Evolutionary conservation across 169 alveolate genomes (phyloP), one percentile per base, ranked within the genome.

Genomic region (Eimeria maxima): DNA sequence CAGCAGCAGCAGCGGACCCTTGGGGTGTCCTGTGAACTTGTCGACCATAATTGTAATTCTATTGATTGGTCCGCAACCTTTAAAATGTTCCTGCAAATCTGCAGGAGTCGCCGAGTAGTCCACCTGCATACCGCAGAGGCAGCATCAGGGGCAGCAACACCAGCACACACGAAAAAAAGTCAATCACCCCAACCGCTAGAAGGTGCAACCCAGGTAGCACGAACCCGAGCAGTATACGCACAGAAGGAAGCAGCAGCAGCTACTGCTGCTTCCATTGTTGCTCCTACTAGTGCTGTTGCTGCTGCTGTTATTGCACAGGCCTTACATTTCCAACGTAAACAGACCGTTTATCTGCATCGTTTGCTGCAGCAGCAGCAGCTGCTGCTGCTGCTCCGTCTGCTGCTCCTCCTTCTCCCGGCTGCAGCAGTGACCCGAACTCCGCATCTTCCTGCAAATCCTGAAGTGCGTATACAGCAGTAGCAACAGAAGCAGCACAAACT

Each of bases 31-130:
- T 53, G 60, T 53, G 60, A 53, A 53, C 16, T 53, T 53, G 60
- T 53, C 60, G 10, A 53, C 60, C 60, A 53, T 53, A 14, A 53
- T 53, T 11, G 60, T 53, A 53, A 53, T 53, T 53, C 60, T 53
- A 14, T 53, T 53, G 10, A 53, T 53, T 55, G 96, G 95, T 4
- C 99, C 99, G 50, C 99, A 98, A 18, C 98, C 97, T 84, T 98
- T 97, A 97, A 98, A 98, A 65, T 98, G 99, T 92, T 98, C 99
- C 92, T 98, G 99, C 18, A 98, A 92, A 65, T 98, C 99, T 53
- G 97, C 97, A 6, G 99, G 99, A 55, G 98, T 98, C 6, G 99
- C 97, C 1, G 98, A 97, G 60, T 53, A 53, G 16, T 53, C 60
- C 69, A 60, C 20, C 69, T 16, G n/a, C 69, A 60, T 14, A 18